A percentile compares a stretch with the other conserved stretches of the same genome.
phyloP scores from a whole-genome alignment of 768 basidiomycete genomes.

The Pisolithus albus region DNA sequence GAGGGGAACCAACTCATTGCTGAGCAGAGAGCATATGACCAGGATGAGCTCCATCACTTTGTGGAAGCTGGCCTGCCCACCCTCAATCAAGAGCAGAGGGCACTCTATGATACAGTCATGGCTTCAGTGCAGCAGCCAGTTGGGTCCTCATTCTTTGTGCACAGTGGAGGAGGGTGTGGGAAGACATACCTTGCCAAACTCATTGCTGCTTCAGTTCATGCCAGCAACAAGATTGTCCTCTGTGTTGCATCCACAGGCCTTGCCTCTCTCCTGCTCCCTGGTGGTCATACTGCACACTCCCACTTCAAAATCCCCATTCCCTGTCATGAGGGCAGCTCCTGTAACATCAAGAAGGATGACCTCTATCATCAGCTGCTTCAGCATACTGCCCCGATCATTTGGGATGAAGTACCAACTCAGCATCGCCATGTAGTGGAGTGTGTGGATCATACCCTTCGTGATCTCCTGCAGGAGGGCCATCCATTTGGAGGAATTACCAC shows the following conservation, averaged over 20 bases:
- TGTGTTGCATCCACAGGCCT: slow-evolving; percentile 48
- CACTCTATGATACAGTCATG: slow-evolving; percentile 24
- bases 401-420: slow-evolving; percentile 38
- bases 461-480: slow-evolving; percentile 22
- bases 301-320: slow-evolving; percentile 41
- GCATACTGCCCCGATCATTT: slow-evolving; percentile 31
- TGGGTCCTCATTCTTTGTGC: slow-evolving; percentile 30
- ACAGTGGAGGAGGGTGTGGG: slow-evolving; percentile 38
- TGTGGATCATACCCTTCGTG: slow-evolving; percentile 32
- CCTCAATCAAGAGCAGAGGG: slow-evolving; percentile 28
- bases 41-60: slow-evolving; percentile 4
- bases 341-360: slow-evolving; percentile 29
- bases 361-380: slow-evolving; percentile 29
- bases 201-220: slow-evolving; percentile 23
- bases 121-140: slow-evolving; percentile 14
- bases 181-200: slow-evolving; percentile 41
- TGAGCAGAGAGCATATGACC: slow-evolving; percentile 4
- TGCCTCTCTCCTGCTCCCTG: slow-evolving; percentile 36
- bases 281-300: slow-evolving; percentile 42
- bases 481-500: slow-evolving; percentile 41
- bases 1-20: slow-evolving; percentile 14
- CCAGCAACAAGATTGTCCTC: slow-evolving; percentile 29
- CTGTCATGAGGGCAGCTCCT: slow-evolving; percentile 22
- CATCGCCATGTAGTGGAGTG: slow-evolving; percentile 33
- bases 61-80: slow-evolving; percentile 5